phyloP scores from a whole-genome alignment of 2,329 filamentous ascomycete species.

The Fragosphaeria purpurea region DNA sequence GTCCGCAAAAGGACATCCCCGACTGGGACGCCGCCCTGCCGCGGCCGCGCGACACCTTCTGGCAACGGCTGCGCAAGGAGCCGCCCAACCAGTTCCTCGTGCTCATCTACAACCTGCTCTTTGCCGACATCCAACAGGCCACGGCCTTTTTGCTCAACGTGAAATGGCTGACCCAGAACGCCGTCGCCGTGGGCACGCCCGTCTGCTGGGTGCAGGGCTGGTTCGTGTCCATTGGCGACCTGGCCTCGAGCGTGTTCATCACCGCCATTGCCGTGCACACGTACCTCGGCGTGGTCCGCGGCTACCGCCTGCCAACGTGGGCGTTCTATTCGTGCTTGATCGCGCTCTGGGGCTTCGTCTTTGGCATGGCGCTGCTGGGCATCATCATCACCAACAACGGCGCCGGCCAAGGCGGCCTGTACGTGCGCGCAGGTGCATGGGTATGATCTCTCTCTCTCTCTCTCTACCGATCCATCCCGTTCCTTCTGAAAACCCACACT shows the following conservation, averaged over 20 bases:
- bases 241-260: slow-evolving; percentile 58
- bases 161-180: slow-evolving; percentile 44
- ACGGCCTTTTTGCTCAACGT: slow-evolving; percentile 54
- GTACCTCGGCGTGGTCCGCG: slow-evolving; percentile 50
- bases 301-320: slow-evolving; percentile 39
- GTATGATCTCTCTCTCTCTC: slow-evolving; percentile 24
- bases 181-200: slow-evolving; percentile 40
- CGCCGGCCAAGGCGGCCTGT: slow-evolving; percentile 35
- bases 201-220: slow-evolving; percentile 58
- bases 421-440: slow-evolving; percentile 57
- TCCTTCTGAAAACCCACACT: too few species aligned
- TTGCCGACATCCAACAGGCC: slow-evolving; percentile 59
- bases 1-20: slow-evolving; percentile 11
- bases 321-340: slow-evolving; percentile 39
- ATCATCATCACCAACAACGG: slow-evolving; percentile 34
- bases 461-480: not conserved
- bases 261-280: slow-evolving; percentile 57
- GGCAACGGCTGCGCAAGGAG: slow-evolving; percentile 19
- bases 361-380: slow-evolving; percentile 45
- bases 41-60: slow-evolving; percentile 9
- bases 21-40: not conserved
- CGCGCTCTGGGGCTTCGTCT: slow-evolving; percentile 48
- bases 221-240: slow-evolving; percentile 55
- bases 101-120: slow-evolving; percentile 58
- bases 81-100: slow-evolving; percentile 57